Conservation (phyloP, 441 rosid genomes). For the Cnidoscolus chayamansa region DNA sequence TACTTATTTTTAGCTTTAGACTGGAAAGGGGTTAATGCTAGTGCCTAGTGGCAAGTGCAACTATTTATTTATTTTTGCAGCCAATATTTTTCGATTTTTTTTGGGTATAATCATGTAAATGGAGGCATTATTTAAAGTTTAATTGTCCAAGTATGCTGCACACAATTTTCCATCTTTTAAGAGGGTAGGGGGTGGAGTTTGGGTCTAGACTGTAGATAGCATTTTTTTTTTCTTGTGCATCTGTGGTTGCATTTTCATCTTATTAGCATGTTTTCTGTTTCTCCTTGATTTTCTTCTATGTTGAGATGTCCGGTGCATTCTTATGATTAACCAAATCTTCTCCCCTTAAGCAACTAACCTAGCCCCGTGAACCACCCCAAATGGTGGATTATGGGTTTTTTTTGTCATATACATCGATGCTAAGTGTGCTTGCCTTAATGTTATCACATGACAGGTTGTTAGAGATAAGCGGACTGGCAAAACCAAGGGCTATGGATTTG, state of each 20-base stretch:
- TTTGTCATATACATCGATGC: background rate
- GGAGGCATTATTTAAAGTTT: too few species aligned
- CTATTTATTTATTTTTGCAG: background rate
- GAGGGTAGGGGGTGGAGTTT: background rate
- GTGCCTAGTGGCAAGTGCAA: background rate
- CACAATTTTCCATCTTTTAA: background rate
- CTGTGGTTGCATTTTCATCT: background rate
- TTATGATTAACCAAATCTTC: background rate
- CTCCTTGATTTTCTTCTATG: background rate
- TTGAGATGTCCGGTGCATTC: background rate
- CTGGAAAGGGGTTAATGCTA: background rate
- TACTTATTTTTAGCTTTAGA: background rate
- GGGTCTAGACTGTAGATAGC: background rate
- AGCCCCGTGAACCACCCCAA: background rate
- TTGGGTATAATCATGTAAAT: too few species aligned
- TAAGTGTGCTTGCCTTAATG: slow-evolving; percentile 4
- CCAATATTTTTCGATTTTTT: too few species aligned
- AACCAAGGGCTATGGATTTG: slow-evolving; percentile 95
- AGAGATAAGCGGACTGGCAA: slow-evolving; percentile 95
- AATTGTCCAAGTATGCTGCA: too few species aligned
- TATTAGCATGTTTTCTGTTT: background rate
- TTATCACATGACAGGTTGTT: slow-evolving; percentile 52
- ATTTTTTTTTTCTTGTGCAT: background rate
- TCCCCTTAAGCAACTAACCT: background rate
- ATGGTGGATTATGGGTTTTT: background rate